phyloP scores from a whole-genome alignment of 257 asterid genomes.

The Gentiana dahurica region DNA sequence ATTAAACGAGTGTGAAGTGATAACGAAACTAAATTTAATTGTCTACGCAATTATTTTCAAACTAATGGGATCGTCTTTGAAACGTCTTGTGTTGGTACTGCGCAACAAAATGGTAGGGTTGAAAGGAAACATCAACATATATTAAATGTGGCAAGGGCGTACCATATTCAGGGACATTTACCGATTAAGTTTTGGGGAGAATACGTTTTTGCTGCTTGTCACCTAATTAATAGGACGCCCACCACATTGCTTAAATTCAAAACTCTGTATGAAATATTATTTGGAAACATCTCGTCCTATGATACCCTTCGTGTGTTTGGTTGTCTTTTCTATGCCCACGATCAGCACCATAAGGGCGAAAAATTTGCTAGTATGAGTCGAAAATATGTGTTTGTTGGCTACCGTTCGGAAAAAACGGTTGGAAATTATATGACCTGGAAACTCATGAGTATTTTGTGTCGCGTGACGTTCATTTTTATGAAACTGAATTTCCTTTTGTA shows the following conservation, averaged over 20 bases:
- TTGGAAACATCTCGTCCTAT: neutral
- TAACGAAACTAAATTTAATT: too few species aligned
- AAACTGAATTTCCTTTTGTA: too few species aligned
- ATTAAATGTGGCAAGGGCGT: neutral
- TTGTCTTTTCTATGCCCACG: neutral
- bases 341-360: neutral
- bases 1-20: too few species aligned
- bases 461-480: neutral
- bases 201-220: neutral
- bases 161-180: neutral
- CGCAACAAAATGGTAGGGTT: neutral
- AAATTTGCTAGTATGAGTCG: neutral
- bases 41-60: too few species aligned
- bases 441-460: neutral
- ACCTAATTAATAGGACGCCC: neutral
- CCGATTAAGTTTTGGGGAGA: neutral
- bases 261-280: neutral
- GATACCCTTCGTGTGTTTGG: neutral
- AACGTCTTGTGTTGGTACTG: neutral
- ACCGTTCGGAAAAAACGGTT: too few species aligned
- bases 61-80: too few species aligned
- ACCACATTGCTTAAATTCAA: neutral
- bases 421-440: too few species aligned
- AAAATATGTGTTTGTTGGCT: too few species aligned
- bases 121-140: neutral